Conservation (phyloP, 1,139 yeast genomes). For the Candida sanyaensis region DNA sequence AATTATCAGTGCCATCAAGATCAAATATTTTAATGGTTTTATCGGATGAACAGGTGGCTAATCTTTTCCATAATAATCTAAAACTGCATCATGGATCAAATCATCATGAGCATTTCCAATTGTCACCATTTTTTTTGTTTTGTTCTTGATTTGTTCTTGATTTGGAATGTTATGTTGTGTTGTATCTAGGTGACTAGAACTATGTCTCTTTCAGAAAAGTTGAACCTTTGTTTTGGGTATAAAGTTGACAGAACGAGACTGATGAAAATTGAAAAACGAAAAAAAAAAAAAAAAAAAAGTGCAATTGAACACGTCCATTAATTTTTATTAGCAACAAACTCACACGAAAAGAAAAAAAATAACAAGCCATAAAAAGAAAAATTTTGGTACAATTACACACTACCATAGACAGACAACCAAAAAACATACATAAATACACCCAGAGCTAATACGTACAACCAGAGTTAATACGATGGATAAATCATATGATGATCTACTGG, state of each 20-base stretch:
- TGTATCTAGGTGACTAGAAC: too few species aligned
- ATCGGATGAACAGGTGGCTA: slow-evolving; percentile 95
- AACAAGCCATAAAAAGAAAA: too few species aligned
- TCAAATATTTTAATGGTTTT: slow-evolving; percentile 92
- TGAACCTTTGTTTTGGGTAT: too few species aligned
- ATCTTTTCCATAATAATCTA: slow-evolving; percentile 92
- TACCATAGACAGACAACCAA: neutral
- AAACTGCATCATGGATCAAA: slow-evolving; percentile 93
- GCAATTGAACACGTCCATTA: slow-evolving; percentile 3
- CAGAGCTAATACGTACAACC: slow-evolving; percentile 1
- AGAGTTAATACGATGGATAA: slow-evolving; percentile 20
- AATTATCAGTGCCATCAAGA: slow-evolving; percentile 77
- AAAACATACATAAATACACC: neutral
- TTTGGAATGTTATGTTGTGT: too few species aligned
- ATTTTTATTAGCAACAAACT: neutral
- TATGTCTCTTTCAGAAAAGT: too few species aligned
- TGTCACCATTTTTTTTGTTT: slow-evolving; percentile 52
- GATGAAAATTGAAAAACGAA: neutral
- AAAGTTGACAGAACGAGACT: neutral
- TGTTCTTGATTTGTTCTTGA: neutral
- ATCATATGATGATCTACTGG: slow-evolving; percentile 24
- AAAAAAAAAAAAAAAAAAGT: neutral
- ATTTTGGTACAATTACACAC: slow-evolving; percentile 3
- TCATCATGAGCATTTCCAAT: slow-evolving; percentile 85
- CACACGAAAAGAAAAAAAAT: neutral